Base-by-base conservation (phyloP, 257 asterid species). In the Anisodus tanguticus region DNA sequence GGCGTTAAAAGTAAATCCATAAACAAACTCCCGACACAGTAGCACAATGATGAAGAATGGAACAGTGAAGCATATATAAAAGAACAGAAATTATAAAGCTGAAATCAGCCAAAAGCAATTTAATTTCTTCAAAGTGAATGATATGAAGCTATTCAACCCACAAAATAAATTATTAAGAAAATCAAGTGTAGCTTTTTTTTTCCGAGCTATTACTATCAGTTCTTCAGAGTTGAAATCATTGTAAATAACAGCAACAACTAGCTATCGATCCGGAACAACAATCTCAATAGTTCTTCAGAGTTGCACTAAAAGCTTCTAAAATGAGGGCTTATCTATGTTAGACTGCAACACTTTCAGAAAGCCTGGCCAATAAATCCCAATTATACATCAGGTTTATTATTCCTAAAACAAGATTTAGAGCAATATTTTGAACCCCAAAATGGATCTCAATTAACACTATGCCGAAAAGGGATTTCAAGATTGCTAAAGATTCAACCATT, bases 351-450 rank as follows among this genome's bases (percentile, higher is more conserved):
- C 4, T 63, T 26, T 26, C 43, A 63, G 41, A 4, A 63, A 66
- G 71, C 71, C 71, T 31, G 71, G 0, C n/a, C 71, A 66, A 9
- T 66, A 66, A 66, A 66, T 63, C 43, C 41, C 70, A 63, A 63
- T 4, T 17, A 19, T 63, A 10, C 16, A 22, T 63, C 41, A 41
- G 45, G 45, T 31, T 17, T 4, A 31, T 64, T 64, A 64, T 64
- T 5, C 45, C 71, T 66, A 66, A 66, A 66, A 66, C 45, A 66
- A 26, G 71, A 66, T 31, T 31, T 66, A 66, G 71, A 11, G 71
- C 4, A 31, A 31, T 11, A 66, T 66, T 26, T 66, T 66, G 45
- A 66, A 66, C 71, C 35, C n/a, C n/a, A 66, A 66, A 66, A 31
- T 64, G 71, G 45, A 43, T 17, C 15, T 17, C 57, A 17, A 70